phyloP scores from a whole-genome alignment of 805 yeast genomes.

The Yarrowia yakushimensis region DNA sequence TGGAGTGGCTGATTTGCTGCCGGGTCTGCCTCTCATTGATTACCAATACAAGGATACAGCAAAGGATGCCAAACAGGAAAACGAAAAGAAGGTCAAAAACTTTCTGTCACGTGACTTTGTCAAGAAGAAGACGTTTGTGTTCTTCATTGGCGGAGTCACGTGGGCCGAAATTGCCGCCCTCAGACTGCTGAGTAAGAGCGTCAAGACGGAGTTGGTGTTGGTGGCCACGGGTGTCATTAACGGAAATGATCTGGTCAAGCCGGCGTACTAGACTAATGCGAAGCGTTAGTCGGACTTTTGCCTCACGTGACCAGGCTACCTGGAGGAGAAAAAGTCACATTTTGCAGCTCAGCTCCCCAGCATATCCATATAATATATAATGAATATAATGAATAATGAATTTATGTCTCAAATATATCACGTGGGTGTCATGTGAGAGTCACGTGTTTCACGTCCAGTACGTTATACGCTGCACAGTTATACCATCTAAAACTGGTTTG shows the following conservation, averaged over 20 bases:
- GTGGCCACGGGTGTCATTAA: conserved; percentile 49
- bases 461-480: too few species aligned
- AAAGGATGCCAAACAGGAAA: conserved; percentile 33
- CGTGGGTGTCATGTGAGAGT: too few species aligned
- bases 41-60: neutral
- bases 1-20: conserved; percentile 41
- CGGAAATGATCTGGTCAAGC: conserved; percentile 42
- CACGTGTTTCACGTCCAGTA: too few species aligned
- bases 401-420: too few species aligned
- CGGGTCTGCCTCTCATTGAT: conserved; percentile 26
- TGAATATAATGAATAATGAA: too few species aligned
- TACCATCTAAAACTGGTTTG: too few species aligned
- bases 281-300: too few species aligned
- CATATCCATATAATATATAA: too few species aligned
- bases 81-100: conserved; percentile 3
- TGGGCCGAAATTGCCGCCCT: conserved; percentile 77
- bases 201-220: conserved; percentile 43
- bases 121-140: conserved; percentile 43
- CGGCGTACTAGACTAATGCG: neutral
- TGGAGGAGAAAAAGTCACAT: too few species aligned
- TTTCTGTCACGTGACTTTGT: conserved; percentile 25
- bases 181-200: conserved; percentile 51
- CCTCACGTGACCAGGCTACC: too few species aligned
- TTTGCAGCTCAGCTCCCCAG: too few species aligned
- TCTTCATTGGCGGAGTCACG: conserved; percentile 82